Conservation (phyloP, 1,284 basidiomycete genomes). For the Pseudozyma sp. region DNA sequence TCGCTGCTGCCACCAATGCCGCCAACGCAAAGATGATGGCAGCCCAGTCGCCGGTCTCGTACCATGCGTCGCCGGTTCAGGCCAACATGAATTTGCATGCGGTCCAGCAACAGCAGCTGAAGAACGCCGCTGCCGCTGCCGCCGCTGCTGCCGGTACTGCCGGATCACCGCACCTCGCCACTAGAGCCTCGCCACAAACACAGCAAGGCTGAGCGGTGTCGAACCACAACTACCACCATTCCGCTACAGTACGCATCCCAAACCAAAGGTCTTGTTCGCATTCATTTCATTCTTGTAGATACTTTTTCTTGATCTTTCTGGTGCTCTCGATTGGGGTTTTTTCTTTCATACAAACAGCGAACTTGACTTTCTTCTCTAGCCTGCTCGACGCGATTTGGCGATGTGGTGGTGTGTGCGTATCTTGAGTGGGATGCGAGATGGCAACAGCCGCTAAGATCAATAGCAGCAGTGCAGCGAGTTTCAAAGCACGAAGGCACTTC, state of each 20-base stretch:
- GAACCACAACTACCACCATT: conserved; percentile 18
- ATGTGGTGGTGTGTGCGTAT: neutral
- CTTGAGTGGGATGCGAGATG: neutral
- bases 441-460: no score
- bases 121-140: conserved; percentile 46
- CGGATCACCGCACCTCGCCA: conserved; percentile 35
- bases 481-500: no score
- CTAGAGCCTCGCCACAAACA: conserved; percentile 40
- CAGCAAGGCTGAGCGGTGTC: conserved; percentile 33
- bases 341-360: conserved; percentile 24
- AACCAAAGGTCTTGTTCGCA: conserved; percentile 33
- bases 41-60: conserved; percentile 33
- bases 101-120: conserved; percentile 42
- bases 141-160: conserved; percentile 26
- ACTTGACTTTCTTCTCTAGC: conserved; percentile 13
- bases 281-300: conserved; percentile 28
- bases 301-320: conserved; percentile 9
- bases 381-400: neutral
- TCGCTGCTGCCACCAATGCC: conserved; percentile 43
- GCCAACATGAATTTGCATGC: conserved; percentile 42
- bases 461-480: no score
- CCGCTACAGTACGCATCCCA: neutral
- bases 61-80: conserved; percentile 42
- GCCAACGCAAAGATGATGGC: conserved; percentile 49
- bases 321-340: conserved; percentile 2